phyloP scores from a whole-genome alignment of 2,329 filamentous ascomycete species.

The Ophiostoma pallidulum region DNA sequence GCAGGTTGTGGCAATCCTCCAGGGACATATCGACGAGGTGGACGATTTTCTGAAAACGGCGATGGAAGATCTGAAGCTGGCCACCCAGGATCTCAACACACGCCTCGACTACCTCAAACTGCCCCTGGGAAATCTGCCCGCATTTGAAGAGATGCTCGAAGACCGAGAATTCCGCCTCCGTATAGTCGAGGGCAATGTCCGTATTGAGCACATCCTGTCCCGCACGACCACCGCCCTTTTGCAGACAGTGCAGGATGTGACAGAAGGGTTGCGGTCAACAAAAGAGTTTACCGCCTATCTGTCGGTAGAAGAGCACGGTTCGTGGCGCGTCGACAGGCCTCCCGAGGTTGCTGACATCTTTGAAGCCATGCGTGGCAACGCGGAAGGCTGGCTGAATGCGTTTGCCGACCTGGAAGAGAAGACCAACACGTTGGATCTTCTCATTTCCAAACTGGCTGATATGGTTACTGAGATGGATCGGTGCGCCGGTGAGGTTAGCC shows the following conservation, averaged over 20 bases:
- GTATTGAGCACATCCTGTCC: constrained; percentile 81
- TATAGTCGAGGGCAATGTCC: constrained; percentile 78
- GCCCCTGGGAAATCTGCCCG: constrained; percentile 69
- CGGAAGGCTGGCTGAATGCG: constrained; percentile 79
- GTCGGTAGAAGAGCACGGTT: constrained; percentile 50
- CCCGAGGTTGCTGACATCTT: constrained; percentile 60
- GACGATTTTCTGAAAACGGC: constrained; percentile 83
- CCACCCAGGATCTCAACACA: constrained; percentile 67
- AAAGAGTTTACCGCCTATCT: constrained; percentile 71
- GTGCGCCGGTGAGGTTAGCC: constrained; percentile 73
- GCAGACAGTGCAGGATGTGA: constrained; percentile 68
- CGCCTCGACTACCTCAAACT: constrained; percentile 72
- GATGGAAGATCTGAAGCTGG: constrained; percentile 73
- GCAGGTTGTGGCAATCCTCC: constrained; percentile 80
- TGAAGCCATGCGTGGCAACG: constrained; percentile 84
- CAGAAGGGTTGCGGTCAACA: constrained; percentile 66
- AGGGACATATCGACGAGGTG: constrained; percentile 87
- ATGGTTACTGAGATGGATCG: constrained; percentile 81
- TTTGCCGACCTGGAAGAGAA: constrained; percentile 67
- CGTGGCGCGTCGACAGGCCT: constrained; percentile 52
- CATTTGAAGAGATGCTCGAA: constrained; percentile 82
- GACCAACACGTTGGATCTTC: constrained; percentile 57
- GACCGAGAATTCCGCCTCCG: constrained; percentile 73
- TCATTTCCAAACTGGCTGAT: constrained; percentile 61
- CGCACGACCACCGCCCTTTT: constrained; percentile 67